phyloP scores from a whole-genome alignment of 2,329 filamentous ascomycete genomes.

The Neodidymelliopsis sp. region DNA sequence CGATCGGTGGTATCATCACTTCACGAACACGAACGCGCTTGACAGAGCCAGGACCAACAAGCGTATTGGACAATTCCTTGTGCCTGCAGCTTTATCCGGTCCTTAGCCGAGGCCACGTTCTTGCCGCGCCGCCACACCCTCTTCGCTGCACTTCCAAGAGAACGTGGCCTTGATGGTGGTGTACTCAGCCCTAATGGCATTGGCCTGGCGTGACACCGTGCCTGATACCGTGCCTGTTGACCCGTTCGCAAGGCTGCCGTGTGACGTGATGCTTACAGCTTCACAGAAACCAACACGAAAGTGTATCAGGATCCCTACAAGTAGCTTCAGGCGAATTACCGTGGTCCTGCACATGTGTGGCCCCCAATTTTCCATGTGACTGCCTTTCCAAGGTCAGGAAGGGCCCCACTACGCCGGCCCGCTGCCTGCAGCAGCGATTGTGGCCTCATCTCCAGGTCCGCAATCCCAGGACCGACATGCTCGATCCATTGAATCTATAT shows the following conservation, averaged over 20 bases:
- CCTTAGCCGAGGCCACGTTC: conserved; percentile 15
- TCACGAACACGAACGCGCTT: conserved; percentile 6
- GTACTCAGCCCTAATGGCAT: conserved; percentile 15
- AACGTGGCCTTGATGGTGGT: conserved; percentile 16
- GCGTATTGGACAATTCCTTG: conserved; percentile 8
- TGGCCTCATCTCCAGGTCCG: conserved; percentile 8
- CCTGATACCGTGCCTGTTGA: conserved; percentile 7
- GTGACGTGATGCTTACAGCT: conserved; percentile 16
- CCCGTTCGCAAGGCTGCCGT: conserved; percentile 20
- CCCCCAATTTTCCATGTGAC: conserved; percentile 13
- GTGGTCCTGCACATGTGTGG: not conserved
- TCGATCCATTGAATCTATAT: not conserved
- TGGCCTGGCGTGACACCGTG: conserved; percentile 14
- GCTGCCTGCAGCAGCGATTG: conserved; percentile 16
- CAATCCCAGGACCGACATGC: not conserved
- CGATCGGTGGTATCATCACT: not conserved
- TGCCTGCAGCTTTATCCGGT: conserved; percentile 17
- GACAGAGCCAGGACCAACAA: not conserved
- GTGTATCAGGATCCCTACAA: conserved; percentile 17
- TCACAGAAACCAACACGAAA: conserved; percentile 14
- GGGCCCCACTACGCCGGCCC: conserved; percentile 17
- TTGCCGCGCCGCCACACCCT: conserved; percentile 14
- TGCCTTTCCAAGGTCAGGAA: conserved; percentile 8
- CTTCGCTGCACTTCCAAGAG: conserved; percentile 2
- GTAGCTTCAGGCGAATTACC: conserved; percentile 9